Evolutionary conservation across 2,329 filamentous ascomycete species (phyloP).

Genomic region (Fusarium paranaense): DNA sequence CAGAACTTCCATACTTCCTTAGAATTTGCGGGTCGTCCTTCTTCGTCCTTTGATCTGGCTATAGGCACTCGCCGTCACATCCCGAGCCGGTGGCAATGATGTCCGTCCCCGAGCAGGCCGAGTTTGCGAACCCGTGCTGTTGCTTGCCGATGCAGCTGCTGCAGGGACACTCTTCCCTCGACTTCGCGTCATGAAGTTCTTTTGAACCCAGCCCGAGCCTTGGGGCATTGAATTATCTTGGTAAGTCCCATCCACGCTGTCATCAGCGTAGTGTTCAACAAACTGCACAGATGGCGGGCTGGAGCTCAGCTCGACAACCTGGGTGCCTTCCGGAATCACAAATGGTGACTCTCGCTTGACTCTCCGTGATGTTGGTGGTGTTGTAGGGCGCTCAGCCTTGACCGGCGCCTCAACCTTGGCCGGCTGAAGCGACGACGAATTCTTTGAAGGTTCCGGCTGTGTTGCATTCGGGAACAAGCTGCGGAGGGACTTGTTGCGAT

Average conservation of each 20-base stretch:
- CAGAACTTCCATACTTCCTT: conserved; percentile 7
- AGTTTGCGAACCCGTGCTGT: background rate
- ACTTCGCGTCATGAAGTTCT: conserved; percentile 36
- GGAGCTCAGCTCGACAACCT: conserved; percentile 49
- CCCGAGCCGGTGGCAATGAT: conserved; percentile 31
- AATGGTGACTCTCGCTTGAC: conserved; percentile 38
- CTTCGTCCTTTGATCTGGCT: conserved; percentile 40
- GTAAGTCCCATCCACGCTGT: conserved; percentile 41
- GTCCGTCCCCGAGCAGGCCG: conserved; percentile 20
- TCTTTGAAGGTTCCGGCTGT: conserved; percentile 39
- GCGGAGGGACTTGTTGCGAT: conserved; percentile 41
- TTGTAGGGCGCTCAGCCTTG: conserved; percentile 2
- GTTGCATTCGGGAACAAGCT: conserved; percentile 50
- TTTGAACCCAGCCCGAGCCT: conserved; percentile 35
- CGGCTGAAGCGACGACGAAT: conserved; percentile 3
- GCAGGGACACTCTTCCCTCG: conserved; percentile 36
- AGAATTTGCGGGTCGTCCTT: conserved; percentile 37
- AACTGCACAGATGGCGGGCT: conserved; percentile 38
- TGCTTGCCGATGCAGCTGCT: conserved; percentile 4
- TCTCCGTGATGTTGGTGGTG: conserved; percentile 25
- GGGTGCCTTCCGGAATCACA: conserved; percentile 45
- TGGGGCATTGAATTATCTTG: conserved; percentile 30
- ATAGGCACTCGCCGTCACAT: conserved; percentile 35
- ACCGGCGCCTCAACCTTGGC: conserved; percentile 13
- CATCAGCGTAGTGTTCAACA: conserved; percentile 35